Evolutionary conservation across 768 basidiomycete species (phyloP), one percentile per base, ranked within the genome.

Genomic region (Omphalotus guepiniiformis): DNA sequence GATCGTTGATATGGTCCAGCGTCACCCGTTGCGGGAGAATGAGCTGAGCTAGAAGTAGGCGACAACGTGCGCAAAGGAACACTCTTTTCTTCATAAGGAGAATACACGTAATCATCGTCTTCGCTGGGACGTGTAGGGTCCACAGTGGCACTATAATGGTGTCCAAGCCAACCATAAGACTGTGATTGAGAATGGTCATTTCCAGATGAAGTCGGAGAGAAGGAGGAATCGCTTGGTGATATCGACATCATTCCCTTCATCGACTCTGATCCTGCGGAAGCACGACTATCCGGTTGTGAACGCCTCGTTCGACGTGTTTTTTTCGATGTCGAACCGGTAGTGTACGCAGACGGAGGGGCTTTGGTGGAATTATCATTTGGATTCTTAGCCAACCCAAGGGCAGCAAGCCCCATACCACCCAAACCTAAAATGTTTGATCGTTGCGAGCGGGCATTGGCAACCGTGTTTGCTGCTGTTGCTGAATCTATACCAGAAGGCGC

Each of bases 401-500:
- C 44, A 37, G 44, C 44, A n/a, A 44, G 35, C 35, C 42, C 42
- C 30, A 44, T 44, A 35, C 35, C 42, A 30, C 42, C 42, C 19
- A 46, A 18, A 26, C 44, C 23, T 26, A 46, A 46, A 16, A 32
- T 36, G 19, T 26, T 18, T 13, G 44, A 37, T 46, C 38, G 35
- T 13, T 36, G 44, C 11, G 44, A 27, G 21, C 44, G 44, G 8
- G 22, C 18, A 23, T 46, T 46, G n/a, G 34, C 44, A 30, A 36
- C 29, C 26, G 44, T 46, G 23, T 46, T 46, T 13, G 28, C 25
- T 7, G 12, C 23, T 8, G 44, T 46, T 32, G 38, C 23, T 18
- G 44, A 36, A 27, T 46, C 44, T 18, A 28, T n/a, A 26, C 38
- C 44, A 26, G 39, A n/a, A 18, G 15, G 23, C 9, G n/a, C 34